Evolutionary conservation across 116 monocot genomes (phyloP), one percentile per base, ranked within the genome.

Genomic region (Papilionanthe hybrid): DNA sequence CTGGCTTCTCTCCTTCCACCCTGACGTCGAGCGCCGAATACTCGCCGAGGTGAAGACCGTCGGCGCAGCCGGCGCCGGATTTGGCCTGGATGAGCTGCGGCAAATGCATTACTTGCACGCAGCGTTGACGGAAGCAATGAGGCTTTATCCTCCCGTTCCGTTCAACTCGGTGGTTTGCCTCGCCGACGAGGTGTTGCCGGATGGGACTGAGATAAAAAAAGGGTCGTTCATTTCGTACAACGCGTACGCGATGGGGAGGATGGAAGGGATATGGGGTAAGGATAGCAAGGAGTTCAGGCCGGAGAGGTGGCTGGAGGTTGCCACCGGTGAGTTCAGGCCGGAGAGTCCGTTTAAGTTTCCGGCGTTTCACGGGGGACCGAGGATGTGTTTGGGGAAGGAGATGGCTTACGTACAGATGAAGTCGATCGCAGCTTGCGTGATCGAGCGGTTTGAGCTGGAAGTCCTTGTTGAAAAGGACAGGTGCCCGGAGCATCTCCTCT

Each of bases 231-330:
- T 84, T 69, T 32, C 78, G 29, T 84, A 81, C 32, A 63, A 65
- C 42, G 15, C 81, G 19, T 87, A 87, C 55, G 81, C 84, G 44
- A 87, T 87, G 87, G 87, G 78, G 32, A 81, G 87, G 79, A 87
- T 87, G 81, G 76, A 81, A 44, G 69, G 44, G 19, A 30, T 87
- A 13, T 87, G 87, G 87, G 87, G 84, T 4, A 42, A 81, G 30
- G 84, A 81, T 47, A 84, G 81, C 22, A 7, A 0, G 50, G 81
- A 84, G 22, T 87, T 75, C 48, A 49, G 55, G 43, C 87, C 87
- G 10, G 84, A 83, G 55, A n/a, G 87, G 78, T 87, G 87, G 87
- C 50, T 87, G 47, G 80, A 80, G 8, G 80, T 60, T 0, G 45
- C 25, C 25, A 22, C 19, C 5, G 81, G 80, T 18, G 28, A 8